Base-by-base conservation (phyloP, 2,329 filamentous ascomycete genomes). In the Cordyceps farinosa region DNA sequence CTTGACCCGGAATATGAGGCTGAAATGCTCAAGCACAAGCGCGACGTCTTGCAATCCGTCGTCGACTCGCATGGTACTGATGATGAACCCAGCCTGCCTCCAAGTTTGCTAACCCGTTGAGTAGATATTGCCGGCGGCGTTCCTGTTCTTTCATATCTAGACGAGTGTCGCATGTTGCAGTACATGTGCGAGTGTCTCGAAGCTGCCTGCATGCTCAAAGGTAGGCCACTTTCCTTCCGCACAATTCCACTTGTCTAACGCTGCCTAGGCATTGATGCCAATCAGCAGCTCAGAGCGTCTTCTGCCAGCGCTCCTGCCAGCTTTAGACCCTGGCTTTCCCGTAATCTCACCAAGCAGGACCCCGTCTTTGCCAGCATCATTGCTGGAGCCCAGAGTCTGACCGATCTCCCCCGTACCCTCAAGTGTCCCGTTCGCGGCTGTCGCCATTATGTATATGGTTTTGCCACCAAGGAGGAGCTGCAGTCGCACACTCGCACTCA, bases 381-480 rank as follows among this genome's bases (percentile, higher is more conserved):
- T 36, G 32, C 54, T 17, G 54, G 53, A 30, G 36, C 22, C 10
- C 44, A 52, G 38, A 63, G 29, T 5, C 38, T 57, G 8, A 47
- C 52, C 22, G 53, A 63, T 13, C 42, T 52, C 22, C 54, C 54
- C n/a, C 53, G 61, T 2, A 58, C 81, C 11, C 81, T 81, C 71
- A 86, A 84, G 70, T 87, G 84, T 71, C 80, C 76, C 72, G 76
- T 85, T 65, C 80, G 85, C 59, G 76, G 76, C 62, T 87, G 84
- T 68, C 73, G 83, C 64, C 80, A 84, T 70, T 86, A 85, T 71
- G 80, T 86, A 44, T 87, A 86, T 66, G 84, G 84, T 36, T 85
- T 86, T 69, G 69, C 76, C 42, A 80, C 77, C 63, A 75, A 75
- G 44, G 74, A 81, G 59, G 83, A 85, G 65, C 78, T 82, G 59